These are phyloP conservation scores for Aureobasidium sp. DNA, from an alignment of 2,329 filamentous ascomycete species.

Conservation along the genomic window DNA sequence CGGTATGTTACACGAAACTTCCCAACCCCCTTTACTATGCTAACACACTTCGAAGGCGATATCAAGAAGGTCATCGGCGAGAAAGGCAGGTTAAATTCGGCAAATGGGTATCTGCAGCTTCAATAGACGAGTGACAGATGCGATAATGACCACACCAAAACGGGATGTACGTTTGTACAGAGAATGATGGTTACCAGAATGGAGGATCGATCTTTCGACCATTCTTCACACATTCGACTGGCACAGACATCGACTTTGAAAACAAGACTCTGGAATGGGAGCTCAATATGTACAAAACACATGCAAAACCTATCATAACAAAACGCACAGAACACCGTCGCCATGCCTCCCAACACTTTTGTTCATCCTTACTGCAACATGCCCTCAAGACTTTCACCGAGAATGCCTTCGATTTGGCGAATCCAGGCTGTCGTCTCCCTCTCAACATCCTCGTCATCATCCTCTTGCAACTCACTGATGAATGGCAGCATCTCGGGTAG, in stretches of 20 bases:
- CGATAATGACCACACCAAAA: slow-evolving; percentile 1
- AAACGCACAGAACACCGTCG: slow-evolving; percentile 4
- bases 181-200: not conserved
- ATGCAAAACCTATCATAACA: not conserved
- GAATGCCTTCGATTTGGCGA: slow-evolving; percentile 73
- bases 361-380: slow-evolving; percentile 53
- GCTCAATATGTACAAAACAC: slow-evolving; percentile 1
- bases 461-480: slow-evolving; percentile 91
- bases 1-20: slow-evolving; percentile 34
- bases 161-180: not conserved
- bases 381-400: slow-evolving; percentile 83
- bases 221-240: not conserved
- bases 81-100: slow-evolving; percentile 62
- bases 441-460: slow-evolving; percentile 91
- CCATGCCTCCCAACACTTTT: slow-evolving; percentile 3
- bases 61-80: slow-evolving; percentile 48
- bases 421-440: slow-evolving; percentile 86
- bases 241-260: not conserved
- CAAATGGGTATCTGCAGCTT: slow-evolving; percentile 22
- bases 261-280: not conserved
- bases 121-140: not conserved
- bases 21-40: slow-evolving; percentile 11
- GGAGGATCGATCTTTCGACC: not conserved
- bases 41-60: not conserved
- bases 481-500: slow-evolving; percentile 93